A percentile compares a stretch with the other conserved stretches of the same genome.
phyloP scores from a whole-genome alignment of 345 rosid genomes.

The Limnanthes douglasii region DNA sequence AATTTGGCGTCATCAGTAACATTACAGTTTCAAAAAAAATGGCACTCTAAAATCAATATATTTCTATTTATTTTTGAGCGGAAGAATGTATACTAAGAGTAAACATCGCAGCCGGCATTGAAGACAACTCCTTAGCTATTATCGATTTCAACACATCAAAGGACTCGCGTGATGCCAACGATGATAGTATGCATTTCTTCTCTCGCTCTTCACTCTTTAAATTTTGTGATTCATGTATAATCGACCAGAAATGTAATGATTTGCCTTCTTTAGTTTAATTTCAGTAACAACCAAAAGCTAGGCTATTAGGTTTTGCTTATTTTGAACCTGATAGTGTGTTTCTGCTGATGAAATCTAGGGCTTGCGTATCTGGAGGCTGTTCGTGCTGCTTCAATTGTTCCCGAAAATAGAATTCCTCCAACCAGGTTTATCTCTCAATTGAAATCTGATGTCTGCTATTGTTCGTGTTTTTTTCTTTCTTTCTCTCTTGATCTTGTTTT shows the following conservation, averaged over 20 bases:
- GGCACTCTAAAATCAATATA: no score
- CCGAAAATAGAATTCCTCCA: slow-evolving; percentile 32
- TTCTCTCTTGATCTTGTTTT: no score
- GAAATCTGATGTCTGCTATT: neutral
- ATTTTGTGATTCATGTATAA: neutral
- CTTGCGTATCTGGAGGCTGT: slow-evolving; percentile 70
- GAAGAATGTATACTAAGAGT: no score
- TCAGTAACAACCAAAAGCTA: no score
- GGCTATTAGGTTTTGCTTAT: neutral
- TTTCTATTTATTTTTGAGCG: no score
- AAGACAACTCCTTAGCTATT: slow-evolving; percentile 61
- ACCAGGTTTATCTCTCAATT: no score
- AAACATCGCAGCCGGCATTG: no score
- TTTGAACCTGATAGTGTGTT: neutral
- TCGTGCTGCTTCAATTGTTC: slow-evolving; percentile 39
- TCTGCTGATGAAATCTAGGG: slow-evolving; percentile 17
- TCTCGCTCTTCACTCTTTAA: no score
- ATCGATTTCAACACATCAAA: slow-evolving; percentile 36
- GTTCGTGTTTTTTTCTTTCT: neutral
- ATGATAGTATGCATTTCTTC: slow-evolving; percentile 51
- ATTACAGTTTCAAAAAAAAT: no score
- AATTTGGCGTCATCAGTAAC: no score
- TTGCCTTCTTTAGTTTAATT: no score
- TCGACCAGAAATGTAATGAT: no score
- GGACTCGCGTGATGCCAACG: slow-evolving; percentile 41